A percentile compares a stretch with the other conserved stretches of the same genome.
phyloP scores from a whole-genome alignment of 2,329 filamentous ascomycete genomes.

The Exophiala viscosa region DNA sequence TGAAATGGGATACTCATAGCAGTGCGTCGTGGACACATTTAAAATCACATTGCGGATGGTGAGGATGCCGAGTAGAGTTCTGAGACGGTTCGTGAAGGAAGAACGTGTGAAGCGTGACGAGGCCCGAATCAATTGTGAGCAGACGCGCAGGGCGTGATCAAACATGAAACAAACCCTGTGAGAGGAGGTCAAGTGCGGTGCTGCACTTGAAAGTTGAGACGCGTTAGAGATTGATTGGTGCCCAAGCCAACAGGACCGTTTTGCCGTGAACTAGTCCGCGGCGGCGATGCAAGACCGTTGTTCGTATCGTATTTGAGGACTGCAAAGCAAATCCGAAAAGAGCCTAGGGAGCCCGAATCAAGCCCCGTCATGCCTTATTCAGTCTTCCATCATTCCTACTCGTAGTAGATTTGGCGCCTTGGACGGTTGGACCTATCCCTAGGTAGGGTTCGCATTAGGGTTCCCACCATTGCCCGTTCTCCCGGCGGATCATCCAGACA shows the following conservation, averaged over 20 bases:
- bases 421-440: background rate
- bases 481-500: constrained; percentile 14
- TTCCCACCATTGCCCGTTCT: constrained; percentile 1
- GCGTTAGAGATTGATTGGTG: background rate
- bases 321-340: too few species aligned
- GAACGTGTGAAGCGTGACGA: background rate
- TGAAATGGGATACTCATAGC: background rate
- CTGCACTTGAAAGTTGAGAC: background rate
- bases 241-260: background rate
- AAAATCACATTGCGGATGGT: background rate
- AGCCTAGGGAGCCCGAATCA: too few species aligned
- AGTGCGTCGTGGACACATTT: background rate
- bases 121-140: constrained; percentile 15
- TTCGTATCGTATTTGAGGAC: too few species aligned
- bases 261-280: background rate
- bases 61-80: background rate
- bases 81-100: constrained; percentile 20
- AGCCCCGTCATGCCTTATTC: too few species aligned
- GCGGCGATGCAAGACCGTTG: background rate
- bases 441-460: background rate
- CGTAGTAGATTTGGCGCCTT: too few species aligned
- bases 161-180: constrained; percentile 16
- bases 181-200: background rate
- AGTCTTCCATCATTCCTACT: too few species aligned
- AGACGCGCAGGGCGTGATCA: background rate